Evolutionary conservation across 208 protist species (phyloP).

Genomic region (Angomonas deanei): DNA sequence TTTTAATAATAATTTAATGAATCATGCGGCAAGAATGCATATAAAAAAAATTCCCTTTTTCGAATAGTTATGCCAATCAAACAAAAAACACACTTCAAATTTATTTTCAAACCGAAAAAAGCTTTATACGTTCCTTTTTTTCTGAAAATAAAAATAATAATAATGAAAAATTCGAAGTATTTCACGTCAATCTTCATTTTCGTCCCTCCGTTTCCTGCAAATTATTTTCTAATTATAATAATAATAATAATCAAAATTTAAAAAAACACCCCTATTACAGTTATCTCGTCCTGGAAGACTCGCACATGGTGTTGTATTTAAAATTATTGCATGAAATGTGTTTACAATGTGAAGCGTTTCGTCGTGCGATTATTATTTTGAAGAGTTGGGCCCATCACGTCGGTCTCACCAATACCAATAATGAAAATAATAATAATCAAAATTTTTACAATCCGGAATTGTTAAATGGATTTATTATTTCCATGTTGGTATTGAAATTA

Average conservation of each 20-base stretch:
- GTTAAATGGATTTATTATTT: conserved; percentile 73
- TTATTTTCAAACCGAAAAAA: no score
- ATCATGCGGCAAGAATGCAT: not conserved
- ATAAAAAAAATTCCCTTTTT: not conserved
- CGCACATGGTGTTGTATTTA: conserved; percentile 64
- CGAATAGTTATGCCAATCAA: not conserved
- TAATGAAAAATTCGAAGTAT: conserved; percentile 11
- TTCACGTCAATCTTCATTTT: conserved; percentile 72
- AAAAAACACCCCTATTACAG: conserved; percentile 25
- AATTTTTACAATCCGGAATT: conserved; percentile 42
- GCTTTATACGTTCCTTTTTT: not conserved
- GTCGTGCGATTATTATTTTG: conserved; percentile 71
- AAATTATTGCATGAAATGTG: conserved; percentile 70
- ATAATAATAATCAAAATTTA: conserved; percentile 5
- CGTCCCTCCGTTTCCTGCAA: conserved; percentile 37
- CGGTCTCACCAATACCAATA: conserved; percentile 13
- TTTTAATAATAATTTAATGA: not conserved
- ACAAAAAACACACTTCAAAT: no score
- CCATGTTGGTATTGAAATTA: conserved; percentile 60
- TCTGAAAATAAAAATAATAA: not conserved
- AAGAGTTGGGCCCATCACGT: conserved; percentile 83
- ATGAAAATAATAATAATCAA: conserved; percentile 1
- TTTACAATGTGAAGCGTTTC: conserved; percentile 39
- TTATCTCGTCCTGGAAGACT: conserved; percentile 79
- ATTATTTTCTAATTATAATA: not conserved